phyloP scores from a whole-genome alignment of 441 rosid genomes.

The Eutrema salsugineum region DNA sequence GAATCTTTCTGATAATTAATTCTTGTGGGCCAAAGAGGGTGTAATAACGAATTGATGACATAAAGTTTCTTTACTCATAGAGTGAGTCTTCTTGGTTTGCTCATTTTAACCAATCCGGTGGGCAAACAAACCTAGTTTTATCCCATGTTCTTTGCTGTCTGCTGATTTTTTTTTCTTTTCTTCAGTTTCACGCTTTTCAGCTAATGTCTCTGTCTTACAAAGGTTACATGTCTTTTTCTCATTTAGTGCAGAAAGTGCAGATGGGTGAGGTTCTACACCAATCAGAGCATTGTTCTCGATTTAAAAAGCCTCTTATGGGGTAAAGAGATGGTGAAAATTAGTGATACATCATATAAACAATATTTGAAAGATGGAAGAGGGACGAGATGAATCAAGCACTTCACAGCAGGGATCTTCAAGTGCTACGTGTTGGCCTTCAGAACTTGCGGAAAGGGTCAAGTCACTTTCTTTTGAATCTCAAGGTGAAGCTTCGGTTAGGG shows the following conservation, averaged over 20 bases:
- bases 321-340: slow-evolving; percentile 50
- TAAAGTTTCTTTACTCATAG: slow-evolving; percentile 26
- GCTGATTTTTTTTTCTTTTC: neutral
- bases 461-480: slow-evolving; percentile 74
- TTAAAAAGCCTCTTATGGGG: slow-evolving; percentile 51
- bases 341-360: slow-evolving; percentile 52
- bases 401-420: slow-evolving; percentile 54
- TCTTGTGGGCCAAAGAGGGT: slow-evolving; percentile 22
- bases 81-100: slow-evolving; percentile 23
- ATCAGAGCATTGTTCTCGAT: slow-evolving; percentile 20
- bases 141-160: slow-evolving; percentile 7
- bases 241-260: slow-evolving; percentile 37
- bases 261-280: slow-evolving; percentile 26
- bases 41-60: slow-evolving; percentile 24
- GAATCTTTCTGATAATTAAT: slow-evolving; percentile 23
- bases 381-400: slow-evolving; percentile 65
- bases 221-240: slow-evolving; percentile 27
- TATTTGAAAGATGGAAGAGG: slow-evolving; percentile 73
- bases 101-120: slow-evolving; percentile 5
- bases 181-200: slow-evolving; percentile 7
- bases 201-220: slow-evolving; percentile 19
- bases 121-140: neutral
- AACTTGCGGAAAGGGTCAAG: slow-evolving; percentile 70
- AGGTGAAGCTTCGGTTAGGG: slow-evolving; percentile 61
- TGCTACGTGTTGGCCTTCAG: slow-evolving; percentile 25